phyloP scores from a whole-genome alignment of 306 rosid species.

The Hylodesmum podocarpum region DNA sequence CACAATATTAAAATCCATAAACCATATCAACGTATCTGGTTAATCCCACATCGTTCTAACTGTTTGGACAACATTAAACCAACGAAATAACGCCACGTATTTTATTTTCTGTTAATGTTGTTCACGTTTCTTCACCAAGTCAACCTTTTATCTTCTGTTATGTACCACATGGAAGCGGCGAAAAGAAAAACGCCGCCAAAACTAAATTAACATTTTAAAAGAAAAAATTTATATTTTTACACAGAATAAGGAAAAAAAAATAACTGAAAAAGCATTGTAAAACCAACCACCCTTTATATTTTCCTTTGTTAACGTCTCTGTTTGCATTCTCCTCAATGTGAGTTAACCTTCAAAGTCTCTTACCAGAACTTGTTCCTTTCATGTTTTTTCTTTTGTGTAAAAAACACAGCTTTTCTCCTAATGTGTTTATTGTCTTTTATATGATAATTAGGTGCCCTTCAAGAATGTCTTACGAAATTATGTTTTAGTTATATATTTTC shows the following conservation, averaged over 20 bases:
- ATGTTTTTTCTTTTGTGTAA: background rate
- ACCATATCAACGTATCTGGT: background rate
- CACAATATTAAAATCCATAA: background rate
- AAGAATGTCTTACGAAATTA: background rate
- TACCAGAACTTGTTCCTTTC: background rate
- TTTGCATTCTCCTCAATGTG: constrained; percentile 25
- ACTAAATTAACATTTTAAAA: background rate
- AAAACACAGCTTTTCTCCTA: background rate
- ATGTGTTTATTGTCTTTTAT: background rate
- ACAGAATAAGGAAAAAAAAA: background rate
- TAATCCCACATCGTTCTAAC: background rate
- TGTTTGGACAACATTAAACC: too few relatives aligned
- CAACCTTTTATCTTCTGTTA: background rate
- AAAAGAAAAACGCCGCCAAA: constrained; percentile 8
- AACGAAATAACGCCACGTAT: too few relatives aligned
- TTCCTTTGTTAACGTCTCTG: constrained; percentile 2
- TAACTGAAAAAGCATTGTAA: background rate
- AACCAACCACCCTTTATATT: constrained; percentile 7
- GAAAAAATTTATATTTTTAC: background rate
- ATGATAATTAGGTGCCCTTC: background rate
- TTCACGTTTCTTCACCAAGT: background rate
- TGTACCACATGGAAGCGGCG: background rate
- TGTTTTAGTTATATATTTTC: background rate
- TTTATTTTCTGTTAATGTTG: background rate
- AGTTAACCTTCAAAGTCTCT: constrained; percentile 11